Percentiles rank a stretch among this genome's conserved stretches.
These are phyloP conservation scores for Tolypocladium inflatum DNA, from an alignment of 2,329 filamentous ascomycete genomes.

Conservation along the genomic window DNA sequence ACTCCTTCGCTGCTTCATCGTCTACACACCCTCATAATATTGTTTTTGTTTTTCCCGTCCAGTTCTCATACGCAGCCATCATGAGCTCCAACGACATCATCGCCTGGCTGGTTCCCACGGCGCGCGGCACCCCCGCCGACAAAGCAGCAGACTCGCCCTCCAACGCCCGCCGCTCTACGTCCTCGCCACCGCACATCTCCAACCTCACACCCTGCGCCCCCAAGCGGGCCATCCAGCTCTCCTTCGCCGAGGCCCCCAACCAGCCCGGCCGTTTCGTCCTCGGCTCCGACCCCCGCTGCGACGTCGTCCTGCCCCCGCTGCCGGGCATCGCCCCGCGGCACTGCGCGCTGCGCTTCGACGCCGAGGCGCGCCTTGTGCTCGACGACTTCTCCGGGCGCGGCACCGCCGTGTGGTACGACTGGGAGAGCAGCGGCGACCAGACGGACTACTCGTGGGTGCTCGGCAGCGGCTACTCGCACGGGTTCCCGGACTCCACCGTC, in stretches of 20 bases:
- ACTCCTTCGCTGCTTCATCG: neutral
- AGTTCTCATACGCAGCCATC: constrained; percentile 9
- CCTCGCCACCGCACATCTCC: constrained; percentile 12
- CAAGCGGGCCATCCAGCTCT: constrained; percentile 21
- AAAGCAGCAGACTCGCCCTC: constrained; percentile 20
- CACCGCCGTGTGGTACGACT: constrained; percentile 33
- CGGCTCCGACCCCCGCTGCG: constrained; percentile 27
- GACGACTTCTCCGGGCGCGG: constrained; percentile 26
- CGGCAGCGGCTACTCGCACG: constrained; percentile 8
- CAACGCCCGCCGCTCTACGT: constrained; percentile 19
- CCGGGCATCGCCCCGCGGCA: constrained; percentile 25
- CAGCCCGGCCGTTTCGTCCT: constrained; percentile 26
- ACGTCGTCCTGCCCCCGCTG: constrained; percentile 25
- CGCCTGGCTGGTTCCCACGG: constrained; percentile 29
- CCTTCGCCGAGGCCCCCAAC: constrained; percentile 23
- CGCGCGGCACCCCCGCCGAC: constrained; percentile 21
- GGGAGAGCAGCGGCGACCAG: constrained; percentile 26
- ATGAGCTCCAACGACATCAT: constrained; percentile 19
- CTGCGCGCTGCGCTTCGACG: constrained; percentile 29
- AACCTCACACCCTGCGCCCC: constrained; percentile 17
- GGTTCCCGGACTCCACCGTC: constrained; percentile 21
- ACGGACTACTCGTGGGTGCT: constrained; percentile 26
- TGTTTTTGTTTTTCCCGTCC: neutral
- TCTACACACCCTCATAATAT: neutral
- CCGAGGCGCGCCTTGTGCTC: constrained; percentile 25